phyloP scores from a whole-genome alignment of 1,284 basidiomycete species.

The Cryptococcus amylolentus region DNA sequence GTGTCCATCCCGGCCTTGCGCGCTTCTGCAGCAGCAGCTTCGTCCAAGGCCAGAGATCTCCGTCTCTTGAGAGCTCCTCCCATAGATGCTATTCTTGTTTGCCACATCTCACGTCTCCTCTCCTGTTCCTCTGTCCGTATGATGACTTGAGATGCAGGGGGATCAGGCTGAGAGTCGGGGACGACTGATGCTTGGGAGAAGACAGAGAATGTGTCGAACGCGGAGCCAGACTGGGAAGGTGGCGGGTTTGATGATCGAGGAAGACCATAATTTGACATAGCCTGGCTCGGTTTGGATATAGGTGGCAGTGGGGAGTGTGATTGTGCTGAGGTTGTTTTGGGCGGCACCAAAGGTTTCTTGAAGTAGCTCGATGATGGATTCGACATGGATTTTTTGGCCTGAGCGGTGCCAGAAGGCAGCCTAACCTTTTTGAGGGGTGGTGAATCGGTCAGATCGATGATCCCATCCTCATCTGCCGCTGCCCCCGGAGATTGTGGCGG shows the following conservation, averaged over 20 bases:
- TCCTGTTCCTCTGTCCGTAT: conserved; percentile 28
- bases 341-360: conserved; percentile 4
- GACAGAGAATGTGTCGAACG: conserved; percentile 24
- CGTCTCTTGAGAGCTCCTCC: conserved; percentile 36
- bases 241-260: conserved; percentile 3
- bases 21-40: conserved; percentile 41
- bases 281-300: conserved; percentile 1
- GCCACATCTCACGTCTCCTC: conserved; percentile 36
- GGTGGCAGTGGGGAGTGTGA: conserved; percentile 1
- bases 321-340: background rate
- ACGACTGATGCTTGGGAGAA: background rate
- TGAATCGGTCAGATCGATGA: conserved; percentile 33
- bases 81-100: conserved; percentile 21
- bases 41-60: conserved; percentile 45
- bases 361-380: conserved; percentile 30
- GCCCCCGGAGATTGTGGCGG: conserved; percentile 20
- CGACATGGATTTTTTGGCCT: conserved; percentile 1
- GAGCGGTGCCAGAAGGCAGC: background rate
- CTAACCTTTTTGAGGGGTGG: conserved; percentile 33
- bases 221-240: conserved; percentile 20
- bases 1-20: conserved; percentile 17
- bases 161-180: background rate
- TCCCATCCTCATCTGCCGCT: conserved; percentile 14
- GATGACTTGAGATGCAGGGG: conserved; percentile 2
- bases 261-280: conserved; percentile 22